Evolutionary conservation across 2,329 filamentous ascomycete species (phyloP).

Genomic region (Penicillium sclerotigenum): DNA sequence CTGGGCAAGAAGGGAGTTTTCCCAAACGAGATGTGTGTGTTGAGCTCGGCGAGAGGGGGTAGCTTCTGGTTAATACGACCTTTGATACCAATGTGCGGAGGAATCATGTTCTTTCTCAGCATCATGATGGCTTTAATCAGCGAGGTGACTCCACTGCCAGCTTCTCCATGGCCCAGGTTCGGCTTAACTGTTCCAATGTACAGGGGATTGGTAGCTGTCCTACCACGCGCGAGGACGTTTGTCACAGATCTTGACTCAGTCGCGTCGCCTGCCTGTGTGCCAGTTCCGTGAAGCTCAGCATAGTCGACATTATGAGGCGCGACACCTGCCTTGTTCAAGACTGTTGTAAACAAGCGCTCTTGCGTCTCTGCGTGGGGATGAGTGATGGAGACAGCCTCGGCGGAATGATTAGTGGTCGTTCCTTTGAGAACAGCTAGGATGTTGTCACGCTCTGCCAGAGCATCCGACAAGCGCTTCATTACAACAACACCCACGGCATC

Average conservation of each 20-base stretch:
- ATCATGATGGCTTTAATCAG: conserved; percentile 64
- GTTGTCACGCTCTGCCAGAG: conserved; percentile 49
- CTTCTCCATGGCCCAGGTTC: conserved; percentile 48
- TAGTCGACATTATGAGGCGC: conserved; percentile 38
- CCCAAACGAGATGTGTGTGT: conserved; percentile 28
- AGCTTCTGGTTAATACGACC: conserved; percentile 40
- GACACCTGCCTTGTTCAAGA: conserved; percentile 38
- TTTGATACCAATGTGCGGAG: conserved; percentile 67
- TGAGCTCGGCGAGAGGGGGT: conserved; percentile 25
- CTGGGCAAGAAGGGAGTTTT: conserved; percentile 24
- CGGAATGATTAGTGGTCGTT: conserved; percentile 45
- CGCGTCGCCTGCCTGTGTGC: conserved; percentile 39
- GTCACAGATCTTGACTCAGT: conserved; percentile 39
- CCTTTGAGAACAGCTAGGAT: conserved; percentile 45
- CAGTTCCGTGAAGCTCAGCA: conserved; percentile 42
- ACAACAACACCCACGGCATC: conserved; percentile 52
- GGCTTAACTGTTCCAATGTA: conserved; percentile 28
- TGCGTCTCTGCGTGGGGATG: conserved; percentile 43
- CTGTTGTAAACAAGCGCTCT: conserved; percentile 35
- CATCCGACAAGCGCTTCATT: conserved; percentile 51
- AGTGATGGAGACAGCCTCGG: conserved; percentile 47
- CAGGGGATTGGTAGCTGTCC: background rate
- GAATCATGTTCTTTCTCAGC: conserved; percentile 61
- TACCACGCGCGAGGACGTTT: conserved; percentile 25
- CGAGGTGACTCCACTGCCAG: conserved; percentile 25